phyloP scores from a whole-genome alignment of 306 rosid species.

The Prunus fruticosa region DNA sequence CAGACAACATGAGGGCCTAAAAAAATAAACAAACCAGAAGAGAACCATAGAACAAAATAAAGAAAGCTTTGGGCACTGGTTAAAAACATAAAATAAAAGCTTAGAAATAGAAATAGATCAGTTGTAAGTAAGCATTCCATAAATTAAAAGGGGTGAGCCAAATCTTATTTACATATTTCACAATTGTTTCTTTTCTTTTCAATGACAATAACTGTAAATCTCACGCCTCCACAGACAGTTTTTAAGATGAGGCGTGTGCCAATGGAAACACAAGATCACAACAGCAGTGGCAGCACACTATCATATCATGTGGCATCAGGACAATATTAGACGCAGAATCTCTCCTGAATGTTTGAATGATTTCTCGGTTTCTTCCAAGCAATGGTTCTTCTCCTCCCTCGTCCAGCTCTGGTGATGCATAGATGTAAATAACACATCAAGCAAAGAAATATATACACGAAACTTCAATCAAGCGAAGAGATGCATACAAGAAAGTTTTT shows the following conservation, averaged over 20 bases:
- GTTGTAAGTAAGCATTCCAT: neutral
- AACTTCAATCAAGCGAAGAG: neutral
- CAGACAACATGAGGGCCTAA: neutral
- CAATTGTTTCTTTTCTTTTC: neutral
- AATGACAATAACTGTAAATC: neutral
- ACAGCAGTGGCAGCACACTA: neutral
- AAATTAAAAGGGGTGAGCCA: neutral
- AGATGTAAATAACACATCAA: neutral
- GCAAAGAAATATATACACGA: neutral
- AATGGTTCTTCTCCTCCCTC: constrained; percentile 91
- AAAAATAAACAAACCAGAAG: neutral
- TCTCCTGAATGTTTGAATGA: constrained; percentile 89
- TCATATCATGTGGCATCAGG: constrained; percentile 28
- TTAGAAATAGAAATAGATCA: too few species aligned
- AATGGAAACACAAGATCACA: neutral
- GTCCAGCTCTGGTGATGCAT: constrained; percentile 67
- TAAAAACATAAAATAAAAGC: neutral
- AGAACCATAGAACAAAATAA: neutral
- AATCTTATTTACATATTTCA: neutral
- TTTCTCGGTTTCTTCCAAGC: constrained; percentile 92
- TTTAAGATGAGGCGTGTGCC: neutral
- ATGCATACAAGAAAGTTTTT: neutral
- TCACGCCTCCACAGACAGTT: neutral
- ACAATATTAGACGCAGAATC: constrained; percentile 83
- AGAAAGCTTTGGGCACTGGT: neutral